Conservation (phyloP, 2,329 filamentous ascomycete genomes). For the Thermomyces lanuginosus region DNA sequence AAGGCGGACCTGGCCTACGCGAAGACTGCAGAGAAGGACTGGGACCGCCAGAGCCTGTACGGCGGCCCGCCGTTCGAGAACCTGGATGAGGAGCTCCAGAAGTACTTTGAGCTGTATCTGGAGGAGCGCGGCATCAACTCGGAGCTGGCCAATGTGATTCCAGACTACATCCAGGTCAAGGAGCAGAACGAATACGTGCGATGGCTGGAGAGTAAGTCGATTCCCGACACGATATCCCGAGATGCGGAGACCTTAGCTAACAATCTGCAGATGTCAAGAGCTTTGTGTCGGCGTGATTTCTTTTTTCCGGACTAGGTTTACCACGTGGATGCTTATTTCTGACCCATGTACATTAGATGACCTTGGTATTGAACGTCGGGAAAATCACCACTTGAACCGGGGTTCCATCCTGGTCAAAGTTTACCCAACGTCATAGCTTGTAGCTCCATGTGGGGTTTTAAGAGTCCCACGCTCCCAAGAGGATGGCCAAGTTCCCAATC, state of each 20-base stretch:
- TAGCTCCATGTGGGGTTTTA: no score
- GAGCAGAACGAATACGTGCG: slow-evolving; percentile 92
- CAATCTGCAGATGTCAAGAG: slow-evolving; percentile 50
- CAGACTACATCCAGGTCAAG: slow-evolving; percentile 95
- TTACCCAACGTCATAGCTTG: no score
- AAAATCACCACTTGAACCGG: not conserved
- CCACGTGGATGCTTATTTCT: not conserved
- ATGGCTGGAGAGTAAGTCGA: slow-evolving; percentile 57
- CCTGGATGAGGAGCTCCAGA: slow-evolving; percentile 89
- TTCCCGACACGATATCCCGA: slow-evolving; percentile 3
- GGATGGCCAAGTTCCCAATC: no score
- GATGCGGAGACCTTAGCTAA: slow-evolving; percentile 10
- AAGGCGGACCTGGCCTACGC: slow-evolving; percentile 63
- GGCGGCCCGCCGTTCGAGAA: slow-evolving; percentile 83
- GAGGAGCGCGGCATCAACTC: slow-evolving; percentile 87
- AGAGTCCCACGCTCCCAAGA: no score
- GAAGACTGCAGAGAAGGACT: slow-evolving; percentile 57
- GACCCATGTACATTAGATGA: not conserved
- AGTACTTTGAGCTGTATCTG: slow-evolving; percentile 80
- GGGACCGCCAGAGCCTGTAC: slow-evolving; percentile 63
- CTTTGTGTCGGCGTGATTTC: slow-evolving; percentile 55
- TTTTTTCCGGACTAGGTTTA: slow-evolving; percentile 2
- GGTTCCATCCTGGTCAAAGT: no score
- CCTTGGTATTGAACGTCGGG: slow-evolving; percentile 1
- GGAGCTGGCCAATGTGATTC: slow-evolving; percentile 73